phyloP scores from a whole-genome alignment of 192 early-diverging fungal genomes.

The Backusella mclennaniae region DNA sequence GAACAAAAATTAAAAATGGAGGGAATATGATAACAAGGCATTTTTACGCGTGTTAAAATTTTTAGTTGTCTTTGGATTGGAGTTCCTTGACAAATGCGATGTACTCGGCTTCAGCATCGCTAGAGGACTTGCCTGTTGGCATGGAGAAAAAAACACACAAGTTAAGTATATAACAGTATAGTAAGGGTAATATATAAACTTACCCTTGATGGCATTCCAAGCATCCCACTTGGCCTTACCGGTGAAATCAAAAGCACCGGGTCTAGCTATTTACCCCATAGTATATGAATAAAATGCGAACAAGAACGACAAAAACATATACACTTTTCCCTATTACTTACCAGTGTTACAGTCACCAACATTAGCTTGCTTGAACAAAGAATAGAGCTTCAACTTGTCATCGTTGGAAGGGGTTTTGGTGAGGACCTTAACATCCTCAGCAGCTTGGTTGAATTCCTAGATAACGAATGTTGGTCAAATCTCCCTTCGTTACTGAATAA shows the following conservation, averaged over 20 bases:
- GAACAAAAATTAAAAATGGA: background rate
- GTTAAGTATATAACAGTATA: background rate
- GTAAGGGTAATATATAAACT: background rate
- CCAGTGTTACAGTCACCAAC: conserved; percentile 71
- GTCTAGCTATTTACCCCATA: background rate
- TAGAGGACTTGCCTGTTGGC: conserved; percentile 22
- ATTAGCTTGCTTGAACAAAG: conserved; percentile 85
- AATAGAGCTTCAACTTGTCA: conserved; percentile 76
- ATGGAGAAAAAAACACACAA: background rate
- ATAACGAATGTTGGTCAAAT: background rate
- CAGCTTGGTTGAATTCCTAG: conserved; percentile 41
- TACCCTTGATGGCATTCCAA: conserved; percentile 63
- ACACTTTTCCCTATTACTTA: conserved; percentile 19
- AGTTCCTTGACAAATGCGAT: conserved; percentile 70
- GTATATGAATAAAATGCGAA: background rate
- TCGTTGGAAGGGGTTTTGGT: conserved; percentile 57
- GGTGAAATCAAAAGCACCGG: conserved; percentile 50
- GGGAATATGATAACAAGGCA: background rate
- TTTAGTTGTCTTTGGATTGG: conserved; percentile 5
- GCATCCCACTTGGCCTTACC: conserved; percentile 83
- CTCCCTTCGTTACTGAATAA: background rate
- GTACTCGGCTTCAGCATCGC: conserved; percentile 81
- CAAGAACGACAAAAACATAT: no score
- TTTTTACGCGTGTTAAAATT: background rate
- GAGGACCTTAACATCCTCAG: conserved; percentile 59